Base-by-base conservation (phyloP, 768 basidiomycete species). In the Coprinopsis marcescibilis region DNA sequence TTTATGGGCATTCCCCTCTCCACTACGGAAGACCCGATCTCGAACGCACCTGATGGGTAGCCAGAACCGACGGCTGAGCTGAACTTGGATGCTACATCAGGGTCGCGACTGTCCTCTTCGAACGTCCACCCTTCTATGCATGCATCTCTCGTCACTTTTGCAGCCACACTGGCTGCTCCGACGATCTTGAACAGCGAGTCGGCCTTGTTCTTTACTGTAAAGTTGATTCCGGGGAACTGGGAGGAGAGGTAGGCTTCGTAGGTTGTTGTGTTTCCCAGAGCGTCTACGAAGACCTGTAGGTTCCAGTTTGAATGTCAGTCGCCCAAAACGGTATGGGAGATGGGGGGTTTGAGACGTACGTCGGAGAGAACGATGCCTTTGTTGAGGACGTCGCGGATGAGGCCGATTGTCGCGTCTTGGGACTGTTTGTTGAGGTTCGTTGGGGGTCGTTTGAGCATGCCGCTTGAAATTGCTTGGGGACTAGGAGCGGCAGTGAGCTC, bases 121-220 rank as follows among this genome's bases (percentile, higher is more conserved):
- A 83, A 94, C 8, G 72, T 59, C 95, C 95, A 98, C 2, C 75
- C 74, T 50, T 94, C 85, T 15, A 97, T 72, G 64, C 91, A 92
- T 5, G 85, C 81, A 58, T 98, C 95, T 46, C 95, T 74, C 0
- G 94, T 97, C 21, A 95, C 93, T 66, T 99, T 99, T 2, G 96
- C 96, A 2, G 92, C 92, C n/a, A 98, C 90, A 61, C 89, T 92
- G 1, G 95, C 96, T 4, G 96, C 96, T 17, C 91, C 86, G 49
- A 99, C 96, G 50, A 99, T 94, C 59, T 93, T 96, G 75, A 80
- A 99, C 51, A 89, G 82, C n/a, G 84, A 83, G 59, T 99, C 96
- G 13, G 96, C 96, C 65, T 99, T 97, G 21, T 81, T 79, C 8
- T 83, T 77, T 19, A 99, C 96, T 0, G 89, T 93, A 61, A 99